Conservation (phyloP, 2,329 filamentous ascomycete species). For the Xylariomycetidae sp. region DNA sequence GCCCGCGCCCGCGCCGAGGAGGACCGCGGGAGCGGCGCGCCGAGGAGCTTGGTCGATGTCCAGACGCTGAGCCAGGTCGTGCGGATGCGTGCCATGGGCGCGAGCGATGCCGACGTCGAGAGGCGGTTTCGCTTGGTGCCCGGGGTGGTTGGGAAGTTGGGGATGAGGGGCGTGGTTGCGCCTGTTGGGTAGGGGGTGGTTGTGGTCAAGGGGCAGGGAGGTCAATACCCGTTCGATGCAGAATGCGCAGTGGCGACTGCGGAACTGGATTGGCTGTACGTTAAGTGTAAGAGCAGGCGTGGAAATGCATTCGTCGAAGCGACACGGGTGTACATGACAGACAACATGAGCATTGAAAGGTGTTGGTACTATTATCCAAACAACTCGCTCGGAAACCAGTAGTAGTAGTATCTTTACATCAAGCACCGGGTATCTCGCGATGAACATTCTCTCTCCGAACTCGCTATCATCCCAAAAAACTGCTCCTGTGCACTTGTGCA, state of each 20-base stretch:
- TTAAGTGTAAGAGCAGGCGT: not conserved
- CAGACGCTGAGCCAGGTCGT: conserved; percentile 41
- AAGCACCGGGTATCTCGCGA: too few species aligned
- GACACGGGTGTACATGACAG: too few species aligned
- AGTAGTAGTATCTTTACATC: too few species aligned
- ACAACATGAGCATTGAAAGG: too few species aligned
- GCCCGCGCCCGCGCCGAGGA: conserved; percentile 38
- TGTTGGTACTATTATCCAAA: too few species aligned
- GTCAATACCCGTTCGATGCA: conserved; percentile 6
- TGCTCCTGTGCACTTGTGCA: too few species aligned
- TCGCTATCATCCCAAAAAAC: too few species aligned
- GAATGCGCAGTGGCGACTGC: too few species aligned
- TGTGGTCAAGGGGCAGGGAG: conserved; percentile 9
- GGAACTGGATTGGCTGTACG: too few species aligned
- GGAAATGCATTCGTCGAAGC: too few species aligned
- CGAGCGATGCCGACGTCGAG: conserved; percentile 38
- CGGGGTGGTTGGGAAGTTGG: conserved; percentile 40
- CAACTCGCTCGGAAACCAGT: too few species aligned
- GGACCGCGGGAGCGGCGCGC: conserved; percentile 34
- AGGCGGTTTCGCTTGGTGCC: conserved; percentile 35
- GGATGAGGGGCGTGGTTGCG: conserved; percentile 33
- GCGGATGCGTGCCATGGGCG: conserved; percentile 35
- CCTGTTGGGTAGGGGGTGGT: conserved; percentile 20
- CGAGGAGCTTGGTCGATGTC: conserved; percentile 43
- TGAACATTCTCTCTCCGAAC: too few species aligned